A percentile compares a stretch with the other conserved stretches of the same genome.
Evolutionary conservation across 257 asterid species (phyloP).

Genomic region (Nicotiana noctiflora): DNA sequence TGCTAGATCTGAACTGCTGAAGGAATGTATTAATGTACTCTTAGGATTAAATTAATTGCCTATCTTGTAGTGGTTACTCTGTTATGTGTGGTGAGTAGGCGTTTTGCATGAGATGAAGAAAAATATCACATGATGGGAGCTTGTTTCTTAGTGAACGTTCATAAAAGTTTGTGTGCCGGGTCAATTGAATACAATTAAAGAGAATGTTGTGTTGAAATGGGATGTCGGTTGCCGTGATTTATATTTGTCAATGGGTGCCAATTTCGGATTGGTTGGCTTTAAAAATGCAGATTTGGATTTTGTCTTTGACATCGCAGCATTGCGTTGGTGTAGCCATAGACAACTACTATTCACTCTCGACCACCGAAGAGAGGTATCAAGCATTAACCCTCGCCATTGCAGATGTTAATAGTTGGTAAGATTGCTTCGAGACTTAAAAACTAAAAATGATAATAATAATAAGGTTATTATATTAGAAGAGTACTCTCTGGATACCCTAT

Average conservation of each 20-base stretch:
- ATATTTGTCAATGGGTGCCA: conserved; percentile 85
- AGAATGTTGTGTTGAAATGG: conserved; percentile 54
- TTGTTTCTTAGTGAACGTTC: conserved; percentile 24
- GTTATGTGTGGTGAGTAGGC: conserved; percentile 16
- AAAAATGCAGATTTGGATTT: conserved; percentile 99
- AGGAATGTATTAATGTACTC: neutral
- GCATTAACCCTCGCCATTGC: conserved; percentile 89
- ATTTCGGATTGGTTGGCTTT: conserved; percentile 97
- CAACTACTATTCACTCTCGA: conserved; percentile 75
- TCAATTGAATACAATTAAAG: conserved; percentile 65
- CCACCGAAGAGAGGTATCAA: conserved; percentile 94
- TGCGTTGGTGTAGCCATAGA: conserved; percentile 97
- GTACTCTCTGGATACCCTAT: conserved; percentile 55
- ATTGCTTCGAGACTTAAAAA: conserved; percentile 91
- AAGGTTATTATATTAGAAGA: conserved; percentile 35
- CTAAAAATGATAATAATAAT: conserved; percentile 55
- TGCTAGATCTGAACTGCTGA: conserved; percentile 6
- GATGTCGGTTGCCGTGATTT: conserved; percentile 93
- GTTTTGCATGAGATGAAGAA: conserved; percentile 30
- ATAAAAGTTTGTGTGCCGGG: conserved; percentile 35
- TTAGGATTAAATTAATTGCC: conserved; percentile 11
- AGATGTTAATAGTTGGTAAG: conserved; percentile 98
- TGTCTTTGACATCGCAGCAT: conserved; percentile 80
- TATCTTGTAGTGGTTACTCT: conserved; percentile 18
- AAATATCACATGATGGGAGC: conserved; percentile 26